Evolutionary conservation across 306 rosid genomes (phyloP).

Genomic region (Vigna mungo): DNA sequence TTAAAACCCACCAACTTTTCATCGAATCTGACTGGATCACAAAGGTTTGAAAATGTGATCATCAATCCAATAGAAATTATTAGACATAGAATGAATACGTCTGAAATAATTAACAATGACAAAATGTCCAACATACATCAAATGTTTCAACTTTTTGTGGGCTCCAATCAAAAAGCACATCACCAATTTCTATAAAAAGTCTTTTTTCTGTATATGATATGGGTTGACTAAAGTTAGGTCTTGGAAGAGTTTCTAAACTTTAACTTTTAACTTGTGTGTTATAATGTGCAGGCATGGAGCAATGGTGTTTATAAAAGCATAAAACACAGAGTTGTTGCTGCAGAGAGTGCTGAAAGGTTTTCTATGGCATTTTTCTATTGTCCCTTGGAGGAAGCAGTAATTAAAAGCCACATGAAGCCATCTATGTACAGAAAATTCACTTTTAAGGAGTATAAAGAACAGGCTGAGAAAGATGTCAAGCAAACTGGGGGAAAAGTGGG

Average conservation of each 20-base stretch:
- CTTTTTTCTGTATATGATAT: background rate
- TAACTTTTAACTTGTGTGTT: background rate
- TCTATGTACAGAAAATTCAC: conserved; percentile 63
- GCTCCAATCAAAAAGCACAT: background rate
- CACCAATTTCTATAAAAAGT: background rate
- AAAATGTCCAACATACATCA: background rate
- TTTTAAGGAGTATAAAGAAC: conserved; percentile 61
- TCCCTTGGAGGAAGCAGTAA: conserved; percentile 58
- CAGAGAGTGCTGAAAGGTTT: conserved; percentile 61
- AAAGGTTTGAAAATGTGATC: background rate
- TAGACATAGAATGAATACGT: background rate
- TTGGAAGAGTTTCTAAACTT: background rate
- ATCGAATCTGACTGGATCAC: background rate
- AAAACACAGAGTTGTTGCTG: conserved; percentile 65
- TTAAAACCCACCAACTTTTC: conserved; percentile 18
- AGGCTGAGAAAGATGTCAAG: conserved; percentile 60
- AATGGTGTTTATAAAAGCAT: conserved; percentile 78
- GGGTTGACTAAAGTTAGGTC: background rate
- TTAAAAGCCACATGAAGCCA: conserved; percentile 55
- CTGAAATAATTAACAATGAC: conserved; percentile 12
- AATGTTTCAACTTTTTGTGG: background rate
- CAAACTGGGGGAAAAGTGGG: conserved; percentile 81
- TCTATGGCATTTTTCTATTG: conserved; percentile 82
- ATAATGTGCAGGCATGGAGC: conserved; percentile 65
- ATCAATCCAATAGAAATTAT: background rate